Percentiles rank a stretch among this genome's conserved stretches.
Conservation (phyloP, 1,139 yeast genomes). For the Zhuliangozyma parablackwelliae region DNA sequence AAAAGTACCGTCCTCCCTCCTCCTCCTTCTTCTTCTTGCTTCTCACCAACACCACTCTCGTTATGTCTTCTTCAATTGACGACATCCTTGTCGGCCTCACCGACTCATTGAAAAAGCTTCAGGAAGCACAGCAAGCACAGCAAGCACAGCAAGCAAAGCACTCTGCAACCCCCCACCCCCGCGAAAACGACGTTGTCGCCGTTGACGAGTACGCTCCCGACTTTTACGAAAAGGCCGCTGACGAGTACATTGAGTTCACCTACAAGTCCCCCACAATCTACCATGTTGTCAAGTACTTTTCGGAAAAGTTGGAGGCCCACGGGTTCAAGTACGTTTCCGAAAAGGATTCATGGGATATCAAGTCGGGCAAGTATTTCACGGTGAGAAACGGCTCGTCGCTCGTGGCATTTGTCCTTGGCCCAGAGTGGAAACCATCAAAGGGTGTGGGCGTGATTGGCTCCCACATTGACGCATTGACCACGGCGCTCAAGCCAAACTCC, state of each 20-base stretch:
- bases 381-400: conserved; percentile 34
- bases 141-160: too few relatives aligned
- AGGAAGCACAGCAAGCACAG: neutral
- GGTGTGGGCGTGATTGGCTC: conserved; percentile 42
- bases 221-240: conserved; percentile 32
- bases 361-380: conserved; percentile 28
- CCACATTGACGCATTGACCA: conserved; percentile 41
- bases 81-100: too few relatives aligned
- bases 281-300: conserved; percentile 33
- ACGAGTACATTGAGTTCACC: conserved; percentile 34
- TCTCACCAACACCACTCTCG: too few relatives aligned
- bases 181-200: neutral
- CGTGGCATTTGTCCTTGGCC: conserved; percentile 39
- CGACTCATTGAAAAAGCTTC: too few relatives aligned
- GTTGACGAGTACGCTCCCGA: conserved; percentile 12
- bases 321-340: conserved; percentile 32
- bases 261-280: conserved; percentile 39
- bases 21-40: conserved; percentile 15
- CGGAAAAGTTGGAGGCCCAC: conserved; percentile 18
- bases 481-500: conserved; percentile 35
- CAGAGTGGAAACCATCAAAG: conserved; percentile 32
- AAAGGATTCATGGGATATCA: conserved; percentile 17
- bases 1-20: too few relatives aligned
- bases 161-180: too few relatives aligned
- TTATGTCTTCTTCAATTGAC: too few relatives aligned